Percentiles rank a stretch among this genome's conserved stretches.
Evolutionary conservation across 2,329 filamentous ascomycete genomes (phyloP).

Genomic region (Aspergillus sp.): DNA sequence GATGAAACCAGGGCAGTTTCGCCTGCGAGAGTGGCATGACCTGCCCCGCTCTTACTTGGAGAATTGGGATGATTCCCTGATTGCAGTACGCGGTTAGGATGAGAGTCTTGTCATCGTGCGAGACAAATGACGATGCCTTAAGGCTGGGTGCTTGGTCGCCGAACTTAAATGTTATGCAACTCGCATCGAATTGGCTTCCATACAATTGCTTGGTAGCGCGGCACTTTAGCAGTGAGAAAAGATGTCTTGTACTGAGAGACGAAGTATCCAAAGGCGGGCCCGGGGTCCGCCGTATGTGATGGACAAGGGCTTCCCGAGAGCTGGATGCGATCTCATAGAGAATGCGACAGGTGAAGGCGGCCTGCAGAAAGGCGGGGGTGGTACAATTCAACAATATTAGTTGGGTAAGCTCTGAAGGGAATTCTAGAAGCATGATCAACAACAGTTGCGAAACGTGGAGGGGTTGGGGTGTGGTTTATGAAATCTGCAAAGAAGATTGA

Average conservation of each 20-base stretch:
- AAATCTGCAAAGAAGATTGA: background rate
- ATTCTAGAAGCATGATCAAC: slow-evolving; percentile 29
- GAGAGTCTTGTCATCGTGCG: slow-evolving; percentile 18
- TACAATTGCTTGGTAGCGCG: slow-evolving; percentile 35
- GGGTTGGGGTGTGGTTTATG: background rate
- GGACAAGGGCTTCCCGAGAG: slow-evolving; percentile 36
- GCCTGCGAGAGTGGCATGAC: slow-evolving; percentile 19
- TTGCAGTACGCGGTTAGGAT: slow-evolving; percentile 32
- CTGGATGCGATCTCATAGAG: slow-evolving; percentile 36
- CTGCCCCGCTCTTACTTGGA: slow-evolving; percentile 20
- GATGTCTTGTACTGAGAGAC: slow-evolving; percentile 19
- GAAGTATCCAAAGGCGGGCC: slow-evolving; percentile 26
- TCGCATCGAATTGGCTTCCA: slow-evolving; percentile 35
- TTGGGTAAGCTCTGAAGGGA: slow-evolving; percentile 43
- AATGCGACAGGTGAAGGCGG: slow-evolving; percentile 35
- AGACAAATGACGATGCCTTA: slow-evolving; percentile 33
- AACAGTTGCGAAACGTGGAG: background rate
- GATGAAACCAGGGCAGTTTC: slow-evolving; percentile 22
- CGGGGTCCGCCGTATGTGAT: slow-evolving; percentile 38
- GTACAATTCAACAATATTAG: slow-evolving; percentile 35
- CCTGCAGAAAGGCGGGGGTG: slow-evolving; percentile 39
- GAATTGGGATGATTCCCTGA: slow-evolving; percentile 29
- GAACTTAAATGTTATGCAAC: slow-evolving; percentile 30
- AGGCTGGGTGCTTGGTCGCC: slow-evolving; percentile 29
- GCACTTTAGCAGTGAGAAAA: slow-evolving; percentile 34